Base-by-base conservation (phyloP, 2,329 filamentous ascomycete genomes). In the Sporothrix brunneoviolacea region DNA sequence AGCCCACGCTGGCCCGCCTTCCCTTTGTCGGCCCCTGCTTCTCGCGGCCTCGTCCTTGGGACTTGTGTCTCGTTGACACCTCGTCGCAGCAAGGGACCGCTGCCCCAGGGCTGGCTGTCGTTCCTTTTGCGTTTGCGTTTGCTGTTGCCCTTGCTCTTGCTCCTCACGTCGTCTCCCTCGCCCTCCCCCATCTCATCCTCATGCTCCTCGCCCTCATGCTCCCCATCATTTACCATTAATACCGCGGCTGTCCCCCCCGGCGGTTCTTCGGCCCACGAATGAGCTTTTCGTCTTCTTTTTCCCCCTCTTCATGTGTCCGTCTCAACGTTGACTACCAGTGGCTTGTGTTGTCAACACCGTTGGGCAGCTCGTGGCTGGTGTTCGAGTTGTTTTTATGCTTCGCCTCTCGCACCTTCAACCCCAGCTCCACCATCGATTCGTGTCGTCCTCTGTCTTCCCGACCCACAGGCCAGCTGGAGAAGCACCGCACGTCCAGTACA, bases 171-270 rank as follows among this genome's bases (percentile, higher is more conserved):
- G 33, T 28, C 21, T 22, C n/a, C 21, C n/a, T 37, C 32, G 21
- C 28, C 43, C 28, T 41, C 30, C 16, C 37, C 24, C 24, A 10
- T 28, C 12, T 33, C 24, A 4, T 36, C 10, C 22, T 28, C 38
- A 42, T 42, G 38, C 16, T 42, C 38, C 13, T 24, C 24, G 18
- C 36, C 44, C 35, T 10, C 24, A 10, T 6, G 24, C 32, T 35
- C 15, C 37, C 32, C 45, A 22, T 41, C 21, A 19, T 24, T 15
- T 9, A 35, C 28, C 13, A 32, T 18, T 45, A 28, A 24, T 35
- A n/a, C 45, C 45, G 36, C 45, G 45, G 45, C n/a, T 48, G 45
- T 27, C 45, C 27, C 33, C 32, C 36, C 45, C 45, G 45, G 45
- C 45, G 37, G 37, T 48, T 37, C 45, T 48, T 48, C 45, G 45